Evolutionary conservation across 1,139 yeast species (phyloP), one percentile per base, ranked within the genome.

Genomic region (Petasospora rhodanensis): DNA sequence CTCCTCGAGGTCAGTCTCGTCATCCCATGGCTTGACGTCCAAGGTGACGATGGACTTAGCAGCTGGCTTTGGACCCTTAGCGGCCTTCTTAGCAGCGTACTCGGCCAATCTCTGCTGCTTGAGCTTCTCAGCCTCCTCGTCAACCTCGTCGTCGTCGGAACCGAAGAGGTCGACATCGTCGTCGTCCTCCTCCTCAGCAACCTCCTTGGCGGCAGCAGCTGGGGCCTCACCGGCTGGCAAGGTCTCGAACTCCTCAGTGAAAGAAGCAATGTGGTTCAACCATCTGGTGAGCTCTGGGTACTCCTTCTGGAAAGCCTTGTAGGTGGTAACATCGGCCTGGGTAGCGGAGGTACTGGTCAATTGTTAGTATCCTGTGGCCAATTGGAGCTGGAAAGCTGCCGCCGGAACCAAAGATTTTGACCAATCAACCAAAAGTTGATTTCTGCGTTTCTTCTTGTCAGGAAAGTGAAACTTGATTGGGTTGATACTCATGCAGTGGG

Each of bases 11-110:
- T 89, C 80, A 52, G 98, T 91, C 76, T 91, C 97, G 60, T 91
- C 97, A 70, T 91, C 98, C 98, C 98, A 91, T 70, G 96, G 97
- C 82, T 91, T 91, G 56, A 91, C 95, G 58, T 91, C 98, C 59
- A 91, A 62, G 58, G 98, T 91, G 59, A 91, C 95, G 54, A 87
- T 73, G 47, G 97, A 85, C 78, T 91, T 91, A 62, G 98, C 97
- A 68, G 96, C 95, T 59, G 96, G 86, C 78, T 86, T 86, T 59
- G 97, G 86, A 64, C 94, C 94, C 73, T 84, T 84, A 53, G 93
- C 80, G 52, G 95, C 95, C 82, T 91, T 91, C 81, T 84, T 87
- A 58, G 94, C 95, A 60, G 87, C 84, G 77, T 91, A 91, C 66
- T 81, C 96, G 63, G 96, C 96, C 59, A 91, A 71, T 81, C 98